These are phyloP conservation scores for Euphorbia peplus DNA, from an alignment of 345 rosid species.

Conservation along the genomic window DNA sequence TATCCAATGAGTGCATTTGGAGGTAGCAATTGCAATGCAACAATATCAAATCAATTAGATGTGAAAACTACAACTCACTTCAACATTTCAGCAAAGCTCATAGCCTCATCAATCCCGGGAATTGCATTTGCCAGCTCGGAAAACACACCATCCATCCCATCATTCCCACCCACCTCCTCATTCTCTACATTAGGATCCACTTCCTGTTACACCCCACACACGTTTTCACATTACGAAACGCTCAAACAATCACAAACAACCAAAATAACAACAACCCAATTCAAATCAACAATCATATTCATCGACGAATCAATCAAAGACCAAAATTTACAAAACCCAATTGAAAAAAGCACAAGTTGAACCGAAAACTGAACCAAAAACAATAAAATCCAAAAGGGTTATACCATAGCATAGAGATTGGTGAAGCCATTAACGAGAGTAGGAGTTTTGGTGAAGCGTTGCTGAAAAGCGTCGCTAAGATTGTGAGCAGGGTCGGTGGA, in stretches of 20 bases:
- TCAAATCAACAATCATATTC: not conserved
- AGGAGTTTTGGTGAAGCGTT: slow-evolving; percentile 84
- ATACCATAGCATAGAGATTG: slow-evolving; percentile 96
- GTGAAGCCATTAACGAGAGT: slow-evolving; percentile 87
- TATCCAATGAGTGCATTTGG: not conserved
- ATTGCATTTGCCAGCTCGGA: slow-evolving; percentile 93
- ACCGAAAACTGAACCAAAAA: not conserved
- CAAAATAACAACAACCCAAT: not conserved
- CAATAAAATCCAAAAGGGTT: not conserved
- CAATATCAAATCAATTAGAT: not conserved
- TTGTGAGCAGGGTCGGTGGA: slow-evolving; percentile 99
- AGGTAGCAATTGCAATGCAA: too few relatives aligned
- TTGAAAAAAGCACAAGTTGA: not conserved
- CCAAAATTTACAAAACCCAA: not conserved
- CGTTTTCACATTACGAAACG: not conserved
- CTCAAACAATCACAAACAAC: not conserved
- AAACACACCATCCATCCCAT: slow-evolving; percentile 88
- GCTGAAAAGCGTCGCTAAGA: slow-evolving; percentile 98
- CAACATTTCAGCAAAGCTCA: slow-evolving; percentile 99
- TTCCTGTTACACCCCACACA: slow-evolving; percentile 48
- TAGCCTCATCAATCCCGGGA: slow-evolving; percentile 98
- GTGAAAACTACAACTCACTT: slow-evolving; percentile 46
- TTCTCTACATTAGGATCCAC: slow-evolving; percentile 96
- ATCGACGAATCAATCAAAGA: not conserved
- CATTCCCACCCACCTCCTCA: slow-evolving; percentile 60